Percentiles rank a stretch among this genome's conserved stretches.
phyloP scores from a whole-genome alignment of 305 asterid species.

The Fraxinus platypoda region DNA sequence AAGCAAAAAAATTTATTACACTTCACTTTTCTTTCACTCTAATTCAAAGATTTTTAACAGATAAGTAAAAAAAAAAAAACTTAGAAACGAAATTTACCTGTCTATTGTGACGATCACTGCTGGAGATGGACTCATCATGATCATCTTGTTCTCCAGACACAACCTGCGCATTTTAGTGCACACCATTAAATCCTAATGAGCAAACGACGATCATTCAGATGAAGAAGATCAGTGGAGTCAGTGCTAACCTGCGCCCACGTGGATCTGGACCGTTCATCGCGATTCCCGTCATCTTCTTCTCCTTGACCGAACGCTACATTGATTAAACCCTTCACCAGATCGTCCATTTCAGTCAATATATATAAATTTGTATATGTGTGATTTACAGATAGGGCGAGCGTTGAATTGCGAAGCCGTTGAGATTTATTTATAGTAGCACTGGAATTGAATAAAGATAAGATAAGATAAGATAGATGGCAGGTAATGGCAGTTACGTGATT shows the following conservation, averaged over 20 bases:
- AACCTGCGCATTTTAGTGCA: conserved; percentile 46
- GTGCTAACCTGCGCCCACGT: conserved; percentile 74
- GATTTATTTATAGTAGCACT: background rate
- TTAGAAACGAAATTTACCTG: conserved; percentile 24
- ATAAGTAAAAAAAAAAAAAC: background rate
- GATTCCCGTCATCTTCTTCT: conserved; percentile 19
- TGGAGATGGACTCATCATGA: conserved; percentile 28
- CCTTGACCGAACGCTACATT: conserved; percentile 56
- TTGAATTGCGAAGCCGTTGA: background rate
- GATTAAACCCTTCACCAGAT: conserved; percentile 56
- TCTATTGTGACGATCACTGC: conserved; percentile 19
- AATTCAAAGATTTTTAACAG: background rate
- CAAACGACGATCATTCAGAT: background rate
- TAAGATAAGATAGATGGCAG: background rate
- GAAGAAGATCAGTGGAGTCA: background rate
- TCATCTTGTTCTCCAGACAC: conserved; percentile 54
- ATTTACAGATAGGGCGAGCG: background rate
- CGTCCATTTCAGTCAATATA: conserved; percentile 50
- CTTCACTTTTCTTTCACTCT: background rate
- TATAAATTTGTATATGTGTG: background rate
- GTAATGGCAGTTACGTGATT: conserved; percentile 20
- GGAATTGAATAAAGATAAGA: conserved; percentile 8
- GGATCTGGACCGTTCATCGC: conserved; percentile 58
- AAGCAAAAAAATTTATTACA: background rate
- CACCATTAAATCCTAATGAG: conserved; percentile 4